Base-by-base conservation (phyloP, 345 rosid genomes). In the Dipteronia dyeriana region DNA sequence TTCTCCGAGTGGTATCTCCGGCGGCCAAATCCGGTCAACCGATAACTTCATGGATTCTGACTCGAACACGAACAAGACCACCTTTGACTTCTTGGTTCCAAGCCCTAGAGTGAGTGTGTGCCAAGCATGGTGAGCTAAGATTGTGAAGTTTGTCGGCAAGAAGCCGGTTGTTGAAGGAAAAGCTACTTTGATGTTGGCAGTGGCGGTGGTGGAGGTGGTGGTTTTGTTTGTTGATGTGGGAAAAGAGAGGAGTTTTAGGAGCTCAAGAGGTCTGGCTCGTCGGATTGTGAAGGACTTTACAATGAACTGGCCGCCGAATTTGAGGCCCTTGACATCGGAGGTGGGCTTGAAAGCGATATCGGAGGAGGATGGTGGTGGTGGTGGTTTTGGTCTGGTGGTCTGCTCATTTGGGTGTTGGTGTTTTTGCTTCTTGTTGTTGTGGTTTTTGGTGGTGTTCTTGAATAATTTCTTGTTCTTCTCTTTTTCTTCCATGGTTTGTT, bases 101-200 rank as follows among this genome's bases (percentile, higher is more conserved):
- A 96, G 86, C 2, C 99, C 99, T 19, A 96, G 91, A 3, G 98
- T 94, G 0, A 96, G 82, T 19, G 99, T 96, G 59, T 96, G 98
- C 99, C 97, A 96, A 6, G 99, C 99, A 63, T 90, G 98, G 84
- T 96, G 98, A 2, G 99, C 97, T 26, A 96, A 78, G 85, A 93
- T 91, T 0, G 97, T 94, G 97, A 96, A 96, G 82, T 92, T 94
- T 9, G 98, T 96, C 0, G 99, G 98, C 60, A 96, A 68, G 78
- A 87, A 96, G 43, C 95, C 97, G 13, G 97, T 84, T 5, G 97
- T 90, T 2, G 99, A 90, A 25, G 95, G 88, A 76, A 93, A 90
- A 5, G 92, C 89, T 11, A 80, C 81, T 0, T 82, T 85, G 49
- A 72, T 75, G 43, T 23, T 80, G 73, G 49, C 2, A 4, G 49